These are phyloP conservation scores for Epithele typhae DNA, from an alignment of 768 basidiomycete species.

Conservation along the genomic window DNA sequence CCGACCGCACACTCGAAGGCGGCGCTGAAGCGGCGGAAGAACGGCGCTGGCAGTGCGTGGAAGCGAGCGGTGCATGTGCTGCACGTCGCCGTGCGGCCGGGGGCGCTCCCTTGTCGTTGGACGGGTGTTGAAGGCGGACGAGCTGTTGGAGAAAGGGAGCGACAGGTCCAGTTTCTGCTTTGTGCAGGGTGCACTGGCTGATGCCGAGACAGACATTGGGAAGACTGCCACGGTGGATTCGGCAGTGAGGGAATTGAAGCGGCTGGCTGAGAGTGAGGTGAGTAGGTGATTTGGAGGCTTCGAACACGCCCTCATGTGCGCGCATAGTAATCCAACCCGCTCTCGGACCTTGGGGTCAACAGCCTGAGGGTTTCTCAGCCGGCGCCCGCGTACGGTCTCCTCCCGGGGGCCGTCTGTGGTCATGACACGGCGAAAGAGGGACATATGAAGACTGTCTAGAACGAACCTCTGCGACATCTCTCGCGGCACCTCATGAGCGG, in stretches of 20 bases:
- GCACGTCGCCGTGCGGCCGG: no score
- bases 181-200: not conserved
- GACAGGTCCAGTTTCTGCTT: conserved; percentile 71
- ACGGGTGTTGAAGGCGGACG: conserved; percentile 69
- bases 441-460: conserved; percentile 63
- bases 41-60: conserved; percentile 33
- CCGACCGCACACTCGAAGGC: conserved; percentile 79
- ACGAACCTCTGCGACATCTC: conserved; percentile 78
- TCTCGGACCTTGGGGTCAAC: conserved; percentile 97
- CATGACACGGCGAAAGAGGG: no score
- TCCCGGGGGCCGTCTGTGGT: no score
- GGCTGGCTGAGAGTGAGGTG: conserved; percentile 97
- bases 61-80: no score
- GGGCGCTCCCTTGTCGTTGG: conserved; percentile 72
- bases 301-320: not conserved
- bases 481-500: conserved; percentile 72
- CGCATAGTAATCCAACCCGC: conserved; percentile 82
- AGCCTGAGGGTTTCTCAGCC: conserved; percentile 92
- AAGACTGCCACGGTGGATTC: no score
- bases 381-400: no score
- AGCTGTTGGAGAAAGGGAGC: conserved; percentile 85
- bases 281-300: conserved; percentile 20
- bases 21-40: conserved; percentile 46
- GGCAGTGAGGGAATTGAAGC: no score
- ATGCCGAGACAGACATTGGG: conserved; percentile 67